Conservation (phyloP, 1,284 basidiomycete genomes). For the Trichosporon asahii region DNA sequence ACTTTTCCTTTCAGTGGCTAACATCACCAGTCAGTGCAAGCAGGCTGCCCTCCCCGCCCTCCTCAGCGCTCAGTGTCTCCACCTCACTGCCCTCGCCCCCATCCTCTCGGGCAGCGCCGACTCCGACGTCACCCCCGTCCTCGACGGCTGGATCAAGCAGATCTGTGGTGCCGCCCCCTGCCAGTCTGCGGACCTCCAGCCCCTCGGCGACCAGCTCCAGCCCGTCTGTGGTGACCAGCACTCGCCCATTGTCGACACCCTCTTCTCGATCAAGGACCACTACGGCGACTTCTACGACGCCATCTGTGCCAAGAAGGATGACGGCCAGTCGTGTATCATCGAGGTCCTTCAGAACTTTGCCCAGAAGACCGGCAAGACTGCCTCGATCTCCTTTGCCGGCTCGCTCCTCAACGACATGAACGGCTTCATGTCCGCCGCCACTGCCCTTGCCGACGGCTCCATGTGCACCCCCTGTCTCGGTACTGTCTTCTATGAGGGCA, state of each 20-base stretch:
- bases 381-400: slow-evolving; percentile 31
- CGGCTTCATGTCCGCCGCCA: slow-evolving; percentile 18
- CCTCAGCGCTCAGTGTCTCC: slow-evolving; percentile 28
- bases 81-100: slow-evolving; percentile 34
- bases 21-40: not conserved
- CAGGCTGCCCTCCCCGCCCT: not conserved
- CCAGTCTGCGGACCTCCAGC: slow-evolving; percentile 36
- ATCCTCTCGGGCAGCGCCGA: slow-evolving; percentile 32
- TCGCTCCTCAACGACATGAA: slow-evolving; percentile 28
- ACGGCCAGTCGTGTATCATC: slow-evolving; percentile 34
- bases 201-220: slow-evolving; percentile 21
- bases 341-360: slow-evolving; percentile 37
- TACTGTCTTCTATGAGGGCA: slow-evolving; percentile 40
- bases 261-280: slow-evolving; percentile 24
- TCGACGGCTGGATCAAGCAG: slow-evolving; percentile 39
- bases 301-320: slow-evolving; percentile 42
- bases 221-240: not conserved
- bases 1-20: not conserved
- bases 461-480: slow-evolving; percentile 44
- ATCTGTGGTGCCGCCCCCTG: slow-evolving; percentile 40
- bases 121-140: slow-evolving; percentile 27
- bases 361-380: slow-evolving; percentile 32
- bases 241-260: slow-evolving; percentile 16
- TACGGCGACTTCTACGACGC: slow-evolving; percentile 41
- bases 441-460: slow-evolving; percentile 25